Evolutionary conservation across 2,329 filamentous ascomycete species (phyloP).

Genomic region (Akanthomyces uredinophilus): DNA sequence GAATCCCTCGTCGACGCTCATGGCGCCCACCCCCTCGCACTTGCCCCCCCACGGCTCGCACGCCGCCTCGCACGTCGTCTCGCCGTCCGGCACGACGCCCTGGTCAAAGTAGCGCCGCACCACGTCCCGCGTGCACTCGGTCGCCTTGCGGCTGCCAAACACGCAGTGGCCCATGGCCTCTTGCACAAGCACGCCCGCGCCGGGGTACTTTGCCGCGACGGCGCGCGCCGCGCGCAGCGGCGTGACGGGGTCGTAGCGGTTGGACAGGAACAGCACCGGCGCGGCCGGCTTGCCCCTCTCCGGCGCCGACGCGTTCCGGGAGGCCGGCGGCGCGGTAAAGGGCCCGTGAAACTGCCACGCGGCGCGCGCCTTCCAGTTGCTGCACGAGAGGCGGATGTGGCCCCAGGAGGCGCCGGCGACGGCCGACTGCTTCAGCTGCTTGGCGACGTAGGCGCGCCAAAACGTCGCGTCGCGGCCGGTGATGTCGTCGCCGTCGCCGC

Average conservation of each 20-base stretch:
- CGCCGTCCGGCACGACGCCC: constrained; percentile 24
- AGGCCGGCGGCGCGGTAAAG: constrained; percentile 24
- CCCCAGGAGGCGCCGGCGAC: constrained; percentile 31
- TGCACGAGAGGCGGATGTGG: constrained; percentile 34
- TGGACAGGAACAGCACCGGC: constrained; percentile 40
- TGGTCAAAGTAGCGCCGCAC: constrained; percentile 27
- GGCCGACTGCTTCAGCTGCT: constrained; percentile 24
- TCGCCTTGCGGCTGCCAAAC: constrained; percentile 10
- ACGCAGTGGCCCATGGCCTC: constrained; percentile 27
- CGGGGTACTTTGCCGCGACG: constrained; percentile 25
- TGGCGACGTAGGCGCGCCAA: constrained; percentile 27
- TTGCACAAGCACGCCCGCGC: constrained; percentile 26
- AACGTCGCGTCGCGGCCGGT: constrained; percentile 19
- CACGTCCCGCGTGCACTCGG: constrained; percentile 19
- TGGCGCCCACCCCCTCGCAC: neutral
- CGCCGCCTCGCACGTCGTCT: constrained; percentile 20
- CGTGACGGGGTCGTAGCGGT: constrained; percentile 41
- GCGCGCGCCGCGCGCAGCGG: constrained; percentile 33
- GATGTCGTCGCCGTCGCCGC: constrained; percentile 30
- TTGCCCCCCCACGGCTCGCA: constrained; percentile 18
- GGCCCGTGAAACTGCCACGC: constrained; percentile 37
- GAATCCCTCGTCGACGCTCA: neutral
- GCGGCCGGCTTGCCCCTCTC: constrained; percentile 30
- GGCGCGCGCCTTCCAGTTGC: constrained; percentile 32
- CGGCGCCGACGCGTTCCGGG: constrained; percentile 17